These are phyloP conservation scores for Volutella citrinella DNA, from an alignment of 2,329 filamentous ascomycete genomes.

Conservation along the genomic window DNA sequence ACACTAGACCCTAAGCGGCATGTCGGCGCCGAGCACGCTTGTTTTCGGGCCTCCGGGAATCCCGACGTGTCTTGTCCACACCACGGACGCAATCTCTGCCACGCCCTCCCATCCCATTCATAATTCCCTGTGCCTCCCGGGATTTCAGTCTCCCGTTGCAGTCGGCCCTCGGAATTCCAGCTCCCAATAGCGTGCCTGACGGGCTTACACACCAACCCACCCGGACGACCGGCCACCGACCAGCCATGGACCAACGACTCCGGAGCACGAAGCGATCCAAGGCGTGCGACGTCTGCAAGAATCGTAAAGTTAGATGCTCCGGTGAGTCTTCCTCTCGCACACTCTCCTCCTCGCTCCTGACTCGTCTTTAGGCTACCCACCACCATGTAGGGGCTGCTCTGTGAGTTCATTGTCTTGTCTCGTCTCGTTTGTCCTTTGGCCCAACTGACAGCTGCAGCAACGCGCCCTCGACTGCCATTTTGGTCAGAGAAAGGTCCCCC, in stretches of 20 bases:
- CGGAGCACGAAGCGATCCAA: constrained; percentile 16
- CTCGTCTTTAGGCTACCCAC: constrained; percentile 13
- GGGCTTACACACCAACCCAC: background rate
- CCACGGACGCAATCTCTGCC: constrained; percentile 5
- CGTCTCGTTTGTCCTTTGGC: background rate
- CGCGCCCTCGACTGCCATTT: constrained; percentile 13
- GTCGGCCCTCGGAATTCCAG: constrained; percentile 4
- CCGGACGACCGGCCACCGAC: background rate
- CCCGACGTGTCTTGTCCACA: background rate
- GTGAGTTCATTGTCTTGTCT: constrained; percentile 7
- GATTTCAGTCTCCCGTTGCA: too few species aligned
- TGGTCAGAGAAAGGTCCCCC: constrained; percentile 16
- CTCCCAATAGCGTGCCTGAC: too few species aligned
- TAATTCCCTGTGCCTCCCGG: too few species aligned
- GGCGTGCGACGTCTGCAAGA: constrained; percentile 20
- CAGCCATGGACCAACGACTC: constrained; percentile 6
- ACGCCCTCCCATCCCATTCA: constrained; percentile 5
- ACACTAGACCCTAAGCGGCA: constrained; percentile 8
- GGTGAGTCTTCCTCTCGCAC: constrained; percentile 8
- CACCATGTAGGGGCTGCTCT: constrained; percentile 15
- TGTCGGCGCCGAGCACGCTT: constrained; percentile 19
- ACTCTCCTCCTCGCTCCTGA: background rate
- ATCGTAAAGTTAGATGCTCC: constrained; percentile 20
- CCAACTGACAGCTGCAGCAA: constrained; percentile 6
- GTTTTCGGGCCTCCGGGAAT: background rate